Percentiles rank a stretch among this genome's conserved stretches.
phyloP scores from a whole-genome alignment of 208 protist genomes.

The Leishmania mexicana region DNA sequence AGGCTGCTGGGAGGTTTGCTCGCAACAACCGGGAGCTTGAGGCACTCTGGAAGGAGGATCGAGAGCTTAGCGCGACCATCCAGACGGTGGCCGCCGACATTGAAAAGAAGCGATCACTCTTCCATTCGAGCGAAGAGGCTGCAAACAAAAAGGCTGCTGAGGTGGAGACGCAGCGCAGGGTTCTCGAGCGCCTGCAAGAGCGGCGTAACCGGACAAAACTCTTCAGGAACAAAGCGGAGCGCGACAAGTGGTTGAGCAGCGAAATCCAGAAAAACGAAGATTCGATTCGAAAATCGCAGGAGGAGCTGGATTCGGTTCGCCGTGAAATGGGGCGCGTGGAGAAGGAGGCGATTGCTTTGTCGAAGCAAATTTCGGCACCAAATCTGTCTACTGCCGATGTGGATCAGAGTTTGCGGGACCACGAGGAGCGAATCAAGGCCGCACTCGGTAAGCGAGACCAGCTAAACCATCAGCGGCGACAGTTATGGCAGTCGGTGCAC shows the following conservation, averaged over 20 bases:
- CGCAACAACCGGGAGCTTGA: conserved; percentile 52
- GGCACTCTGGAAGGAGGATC: conserved; percentile 58
- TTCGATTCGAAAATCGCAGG: conserved; percentile 44
- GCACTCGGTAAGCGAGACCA: conserved; percentile 50
- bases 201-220: conserved; percentile 89
- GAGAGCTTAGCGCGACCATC: conserved; percentile 52
- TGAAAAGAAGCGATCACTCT: conserved; percentile 35
- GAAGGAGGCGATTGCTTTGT: conserved; percentile 14
- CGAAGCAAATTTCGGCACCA: conserved; percentile 8
- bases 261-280: conserved; percentile 82
- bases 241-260: conserved; percentile 87
- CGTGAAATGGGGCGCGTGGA: conserved; percentile 41
- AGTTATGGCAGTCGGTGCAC: conserved; percentile 78
- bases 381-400: conserved; percentile 31
- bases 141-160: conserved; percentile 40
- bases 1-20: conserved; percentile 41
- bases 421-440: conserved; percentile 42
- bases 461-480: conserved; percentile 75
- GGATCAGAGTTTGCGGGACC: conserved; percentile 49
- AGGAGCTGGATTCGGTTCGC: conserved; percentile 45
- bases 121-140: conserved; percentile 36
- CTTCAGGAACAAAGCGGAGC: conserved; percentile 90
- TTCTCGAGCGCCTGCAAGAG: conserved; percentile 83
- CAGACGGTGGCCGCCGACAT: conserved; percentile 34
- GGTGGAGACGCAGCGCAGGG: conserved; percentile 47